Evolutionary conservation across 1,284 basidiomycete genomes (phyloP).

Genomic region (Tylopilus sp.): DNA sequence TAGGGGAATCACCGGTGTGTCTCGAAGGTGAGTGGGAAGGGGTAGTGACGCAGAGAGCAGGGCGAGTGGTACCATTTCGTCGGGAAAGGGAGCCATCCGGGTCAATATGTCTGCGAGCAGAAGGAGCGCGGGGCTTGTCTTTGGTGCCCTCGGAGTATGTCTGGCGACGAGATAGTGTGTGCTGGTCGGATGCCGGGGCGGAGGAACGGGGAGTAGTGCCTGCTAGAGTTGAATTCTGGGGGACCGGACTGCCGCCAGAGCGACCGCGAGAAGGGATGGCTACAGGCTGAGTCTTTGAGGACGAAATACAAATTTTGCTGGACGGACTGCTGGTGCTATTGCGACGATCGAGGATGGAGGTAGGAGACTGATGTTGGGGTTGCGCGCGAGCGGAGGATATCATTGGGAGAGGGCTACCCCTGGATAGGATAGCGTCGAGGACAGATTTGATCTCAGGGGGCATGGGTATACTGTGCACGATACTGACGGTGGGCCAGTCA

Average conservation of each 20-base stretch:
- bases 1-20: constrained; percentile 17
- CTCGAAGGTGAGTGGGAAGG: constrained; percentile 34
- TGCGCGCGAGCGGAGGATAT: constrained; percentile 30
- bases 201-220: constrained; percentile 34
- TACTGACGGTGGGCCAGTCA: constrained; percentile 76
- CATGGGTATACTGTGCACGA: constrained; percentile 65
- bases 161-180: constrained; percentile 45
- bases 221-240: constrained; percentile 21
- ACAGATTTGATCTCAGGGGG: constrained; percentile 64
- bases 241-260: constrained; percentile 32
- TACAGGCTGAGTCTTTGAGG: constrained; percentile 34
- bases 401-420: constrained; percentile 25
- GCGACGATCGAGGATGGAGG: constrained; percentile 47
- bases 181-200: constrained; percentile 38
- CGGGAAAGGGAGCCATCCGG: constrained; percentile 46
- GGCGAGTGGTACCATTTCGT: constrained; percentile 44
- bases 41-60: constrained; percentile 44
- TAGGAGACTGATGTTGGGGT: constrained; percentile 27
- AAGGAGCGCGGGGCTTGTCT: constrained; percentile 55
- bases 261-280: constrained; percentile 33
- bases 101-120: constrained; percentile 56
- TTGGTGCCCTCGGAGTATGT: constrained; percentile 39
- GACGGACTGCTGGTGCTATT: constrained; percentile 43
- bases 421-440: constrained; percentile 50
- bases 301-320: constrained; percentile 31